phyloP scores from a whole-genome alignment of 2,329 filamentous ascomycete species.

The Phialophora verrucosa region DNA sequence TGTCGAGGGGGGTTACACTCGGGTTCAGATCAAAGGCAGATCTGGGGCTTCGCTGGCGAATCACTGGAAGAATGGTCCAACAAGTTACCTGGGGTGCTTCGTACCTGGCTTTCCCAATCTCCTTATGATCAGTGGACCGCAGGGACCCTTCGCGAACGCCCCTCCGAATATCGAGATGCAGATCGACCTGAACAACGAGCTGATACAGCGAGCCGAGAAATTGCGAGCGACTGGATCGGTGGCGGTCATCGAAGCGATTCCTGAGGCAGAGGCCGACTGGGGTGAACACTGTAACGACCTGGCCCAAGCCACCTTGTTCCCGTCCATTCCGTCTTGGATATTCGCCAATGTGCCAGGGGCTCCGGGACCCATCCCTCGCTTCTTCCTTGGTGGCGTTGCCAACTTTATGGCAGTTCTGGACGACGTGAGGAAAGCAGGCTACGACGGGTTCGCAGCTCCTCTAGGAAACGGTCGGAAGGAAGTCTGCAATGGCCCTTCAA shows the following conservation, averaged over 20 bases:
- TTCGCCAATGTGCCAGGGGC: conserved; percentile 57
- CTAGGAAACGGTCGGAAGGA: conserved; percentile 29
- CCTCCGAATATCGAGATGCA: conserved; percentile 47
- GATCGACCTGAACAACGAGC: conserved; percentile 54
- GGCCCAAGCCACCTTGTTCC: conserved; percentile 45
- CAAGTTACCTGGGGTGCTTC: conserved; percentile 48
- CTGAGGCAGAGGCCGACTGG: conserved; percentile 55
- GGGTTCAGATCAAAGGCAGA: conserved; percentile 59
- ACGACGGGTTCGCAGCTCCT: conserved; percentile 30
- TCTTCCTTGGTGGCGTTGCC: conserved; percentile 25
- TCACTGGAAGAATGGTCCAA: conserved; percentile 42
- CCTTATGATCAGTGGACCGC: conserved; percentile 49
- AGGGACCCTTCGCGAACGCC: conserved; percentile 49
- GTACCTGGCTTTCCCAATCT: conserved; percentile 52
- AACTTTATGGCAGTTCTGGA: conserved; percentile 22
- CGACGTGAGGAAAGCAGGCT: conserved; percentile 19
- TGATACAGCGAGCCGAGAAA: conserved; percentile 55
- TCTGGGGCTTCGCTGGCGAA: conserved; percentile 42
- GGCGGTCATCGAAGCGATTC: conserved; percentile 58
- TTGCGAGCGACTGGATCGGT: conserved; percentile 51
- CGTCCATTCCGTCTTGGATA: conserved; percentile 54
- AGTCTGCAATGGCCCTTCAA: conserved; percentile 23
- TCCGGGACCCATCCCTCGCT: conserved; percentile 23
- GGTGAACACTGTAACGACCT: conserved; percentile 42
- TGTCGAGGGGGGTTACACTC: conserved; percentile 44